Base-by-base conservation (phyloP, 129 eudicot genomes). In the Chrysanthemum makinoi region DNA sequence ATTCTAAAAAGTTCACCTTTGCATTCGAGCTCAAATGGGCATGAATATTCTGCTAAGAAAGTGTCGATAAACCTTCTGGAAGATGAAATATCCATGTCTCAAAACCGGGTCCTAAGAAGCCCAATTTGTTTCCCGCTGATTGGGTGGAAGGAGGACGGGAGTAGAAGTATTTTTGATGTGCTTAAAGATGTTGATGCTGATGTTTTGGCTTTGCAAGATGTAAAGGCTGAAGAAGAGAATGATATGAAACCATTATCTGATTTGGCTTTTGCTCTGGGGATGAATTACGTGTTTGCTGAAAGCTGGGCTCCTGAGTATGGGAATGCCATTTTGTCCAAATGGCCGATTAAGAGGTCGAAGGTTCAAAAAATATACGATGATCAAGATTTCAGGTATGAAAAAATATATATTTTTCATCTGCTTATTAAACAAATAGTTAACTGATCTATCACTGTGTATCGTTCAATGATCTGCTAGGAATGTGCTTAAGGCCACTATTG, bases 251-350 rank as follows among this genome's bases (percentile, higher is more conserved):
- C 98, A 3, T 75, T 93, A 26, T 87, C 95, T 1, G 96, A 87
- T 78, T 73, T 93, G 85, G 98, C 98, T 66, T 67, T 73, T 63
- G 96, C 88, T 1, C 73, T 93, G 4, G 98, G 98, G 65, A 93
- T 93, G 98, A 83, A 83, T 49, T 89, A 86, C 55, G 95, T 82
- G 62, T 93, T 93, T 76, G 98, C 98, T 3, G 98, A 89, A 80
- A 93, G 98, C 72, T 89, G 96, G 98, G 98, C 98, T 49, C 96
- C 98, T 0, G 96, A 93, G 68, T 93, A 83, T 53, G 98, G 98
- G 28, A 93, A 93, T 35, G 98, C 98, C 33, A 86, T 93, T 39
- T 72, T 93, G 77, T 89, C 98, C 0, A 89, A 80, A 83, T 93
- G 92, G 96, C 98, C 98, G 13, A 93, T 93, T 22, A 89, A 81